Percentiles rank a stretch among this genome's conserved stretches.
These are phyloP conservation scores for Exophiala viscosa DNA, from an alignment of 2,329 filamentous ascomycete species.

Conservation along the genomic window DNA sequence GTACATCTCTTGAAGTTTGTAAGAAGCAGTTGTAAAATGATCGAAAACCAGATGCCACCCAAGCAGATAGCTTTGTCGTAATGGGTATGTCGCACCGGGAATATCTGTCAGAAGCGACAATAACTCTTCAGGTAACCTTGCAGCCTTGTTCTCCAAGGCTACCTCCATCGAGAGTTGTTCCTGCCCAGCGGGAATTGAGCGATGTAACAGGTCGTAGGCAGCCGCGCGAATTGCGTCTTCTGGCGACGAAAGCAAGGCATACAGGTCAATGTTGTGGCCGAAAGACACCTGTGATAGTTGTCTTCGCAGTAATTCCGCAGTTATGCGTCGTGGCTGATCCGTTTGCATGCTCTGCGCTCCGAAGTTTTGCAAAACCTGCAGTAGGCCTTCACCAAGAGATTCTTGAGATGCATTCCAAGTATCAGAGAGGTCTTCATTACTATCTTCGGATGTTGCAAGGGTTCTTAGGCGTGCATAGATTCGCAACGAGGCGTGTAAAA, in stretches of 20 bases:
- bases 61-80: slow-evolving; percentile 74
- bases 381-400: slow-evolving; percentile 54
- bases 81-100: slow-evolving; percentile 60
- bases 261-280: slow-evolving; percentile 64
- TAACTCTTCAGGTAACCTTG: slow-evolving; percentile 76
- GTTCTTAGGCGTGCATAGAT: slow-evolving; percentile 62
- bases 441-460: slow-evolving; percentile 45
- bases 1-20: slow-evolving; percentile 79
- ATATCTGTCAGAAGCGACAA: slow-evolving; percentile 75
- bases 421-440: slow-evolving; percentile 81
- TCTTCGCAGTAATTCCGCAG: slow-evolving; percentile 70
- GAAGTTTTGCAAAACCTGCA: slow-evolving; percentile 54
- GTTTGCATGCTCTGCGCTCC: slow-evolving; percentile 47
- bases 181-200: slow-evolving; percentile 71
- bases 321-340: slow-evolving; percentile 61
- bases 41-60: slow-evolving; percentile 91
- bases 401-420: slow-evolving; percentile 61
- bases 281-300: slow-evolving; percentile 50
- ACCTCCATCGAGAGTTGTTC: slow-evolving; percentile 78
- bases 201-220: slow-evolving; percentile 75
- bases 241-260: slow-evolving; percentile 69
- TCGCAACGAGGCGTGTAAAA: slow-evolving; percentile 69
- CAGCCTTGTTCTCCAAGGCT: slow-evolving; percentile 52
- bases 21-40: slow-evolving; percentile 72
- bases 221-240: slow-evolving; percentile 73